Base-by-base conservation (phyloP, 2,329 filamentous ascomycete species). In the Talaromyces sp. region DNA sequence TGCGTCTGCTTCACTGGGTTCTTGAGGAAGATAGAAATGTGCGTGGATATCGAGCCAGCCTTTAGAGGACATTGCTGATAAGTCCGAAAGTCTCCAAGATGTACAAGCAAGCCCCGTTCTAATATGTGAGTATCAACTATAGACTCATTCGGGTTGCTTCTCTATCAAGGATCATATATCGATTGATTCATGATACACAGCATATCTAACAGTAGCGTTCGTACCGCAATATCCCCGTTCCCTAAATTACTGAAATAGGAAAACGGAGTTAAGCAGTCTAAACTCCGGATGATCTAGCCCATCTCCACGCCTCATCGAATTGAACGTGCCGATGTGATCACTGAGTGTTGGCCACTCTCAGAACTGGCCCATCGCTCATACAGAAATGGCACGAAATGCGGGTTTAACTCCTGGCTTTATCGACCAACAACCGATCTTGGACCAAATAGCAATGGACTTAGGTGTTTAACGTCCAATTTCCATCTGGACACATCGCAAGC, bases 21-120 rank as follows among this genome's bases (percentile, higher is more conserved):
- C n/a, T 35, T 43, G 61, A 31, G 50, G 61, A 45, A 41, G 50
- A 27, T 27, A 35, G n/a, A 63, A 63, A 45, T 63, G 61, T 5
- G 33, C 49, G n/a, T 63, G 61, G 27, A 63, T 63, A 33, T 63
- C 61, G 19, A 63, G 50, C 61, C 61, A 63, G 15, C 39, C 61
- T 77, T 80, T 65, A 79, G 84, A 5, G 85, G 86, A 19, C 56
- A 59, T 59, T 25, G 19, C 45, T 4, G 15, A 79, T 6, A 83
- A 84, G 1, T 86, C n/a, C 33, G 25, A 33, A 13, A 8, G 27
- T 33, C 17, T 52, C 17, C 17, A 52, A 52, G 15, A 19, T 50
- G 47, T 33, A 52, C 17, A 33, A 33, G 27, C 19, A 19, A 33
- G n/a, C 5, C 6, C 15, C n/a, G 17, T 17, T 31, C 13, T 10